Base-by-base conservation (phyloP, 2,329 filamentous ascomycete genomes). In the Ophiostoma populinum region DNA sequence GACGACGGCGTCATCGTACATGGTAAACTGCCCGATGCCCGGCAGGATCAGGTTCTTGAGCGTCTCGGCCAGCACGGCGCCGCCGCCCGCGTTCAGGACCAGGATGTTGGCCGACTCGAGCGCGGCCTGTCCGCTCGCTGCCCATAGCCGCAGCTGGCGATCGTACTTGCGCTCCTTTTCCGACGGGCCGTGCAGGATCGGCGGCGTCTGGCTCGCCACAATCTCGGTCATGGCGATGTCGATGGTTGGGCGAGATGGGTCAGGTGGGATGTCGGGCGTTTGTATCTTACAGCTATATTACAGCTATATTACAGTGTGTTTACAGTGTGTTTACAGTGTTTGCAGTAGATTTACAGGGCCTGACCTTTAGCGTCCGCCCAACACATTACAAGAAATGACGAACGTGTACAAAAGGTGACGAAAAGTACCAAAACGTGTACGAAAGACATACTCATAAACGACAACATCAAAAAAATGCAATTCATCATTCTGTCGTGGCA, bases 31-130 rank as follows among this genome's bases (percentile, higher is more conserved):
- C 7, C 90, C 92, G 47, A 95, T 80, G 4, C 54, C 36, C 55
- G 90, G 90, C 7, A 98, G 62, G 3, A 98, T 81, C n/a, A 98
- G 70, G 51, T 98, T 98, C 65, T 98, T 98, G 42, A 98, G 67
- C 0, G 86, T 76, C 56, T 98, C 90, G 10, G 92, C 68, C 11
- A 86, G 90, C 22, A 85, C 80, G 2, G 85, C 80, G 8, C 87
- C 87, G n/a, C 78, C 59, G 2, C 83, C 80, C 1, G 79, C 81
- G 55, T 93, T 94, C 41, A 98, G 62, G 5, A 98, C 67, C 10
- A 95, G 69, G n/a, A 98, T 76, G 46, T 92, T 80, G 16, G 90
- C 81, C 38, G 83, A 74, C 55, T 98, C 92, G 2, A 98, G 66
- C 12, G 86, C 87, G 45, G 78, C 69, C 54, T 98, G 90, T 13